These are phyloP conservation scores for Wickerhamiella australiensis DNA, from an alignment of 805 yeast genomes.

Conservation along the genomic window DNA sequence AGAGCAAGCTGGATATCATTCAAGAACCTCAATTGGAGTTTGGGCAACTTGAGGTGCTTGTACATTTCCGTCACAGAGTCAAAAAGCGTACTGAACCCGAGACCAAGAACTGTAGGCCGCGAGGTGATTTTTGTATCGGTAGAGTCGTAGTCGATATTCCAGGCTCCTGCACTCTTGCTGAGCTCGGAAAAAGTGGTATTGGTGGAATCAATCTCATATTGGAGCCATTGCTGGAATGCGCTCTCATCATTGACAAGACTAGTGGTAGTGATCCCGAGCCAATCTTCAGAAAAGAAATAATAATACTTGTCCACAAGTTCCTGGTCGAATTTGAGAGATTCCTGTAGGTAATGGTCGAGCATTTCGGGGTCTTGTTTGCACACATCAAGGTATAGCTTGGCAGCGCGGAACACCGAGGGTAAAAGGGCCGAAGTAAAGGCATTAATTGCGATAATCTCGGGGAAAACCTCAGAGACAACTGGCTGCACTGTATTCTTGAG, in stretches of 20 bases:
- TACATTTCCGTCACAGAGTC: conserved; percentile 47
- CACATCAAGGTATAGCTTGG: conserved; percentile 14
- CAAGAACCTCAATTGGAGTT: conserved; percentile 44
- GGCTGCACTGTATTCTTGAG: conserved; percentile 22
- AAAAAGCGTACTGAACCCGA: conserved; percentile 43
- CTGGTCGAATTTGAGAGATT: conserved; percentile 47
- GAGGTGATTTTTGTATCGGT: conserved; percentile 31
- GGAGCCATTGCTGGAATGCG: conserved; percentile 40
- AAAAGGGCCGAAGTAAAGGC: conserved; percentile 39
- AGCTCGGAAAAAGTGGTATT: conserved; percentile 21
- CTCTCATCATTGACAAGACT: conserved; percentile 20
- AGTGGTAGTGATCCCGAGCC: conserved; percentile 36
- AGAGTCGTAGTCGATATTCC: conserved; percentile 46
- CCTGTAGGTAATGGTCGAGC: conserved; percentile 47
- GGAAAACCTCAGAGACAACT: conserved; percentile 15
- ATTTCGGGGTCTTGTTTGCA: conserved; percentile 33
- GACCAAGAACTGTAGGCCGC: conserved; percentile 54
- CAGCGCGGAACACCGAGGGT: conserved; percentile 22
- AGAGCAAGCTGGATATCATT: conserved; percentile 46
- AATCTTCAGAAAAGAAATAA: conserved; percentile 29
- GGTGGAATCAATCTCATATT: conserved; percentile 36
- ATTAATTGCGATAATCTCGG: conserved; percentile 26
- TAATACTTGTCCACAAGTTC: conserved; percentile 35
- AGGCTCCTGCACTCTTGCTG: conserved; percentile 27
- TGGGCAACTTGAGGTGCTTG: conserved; percentile 33